phyloP scores from a whole-genome alignment of 2,329 filamentous ascomycete species.

The Endothia cerciana region DNA sequence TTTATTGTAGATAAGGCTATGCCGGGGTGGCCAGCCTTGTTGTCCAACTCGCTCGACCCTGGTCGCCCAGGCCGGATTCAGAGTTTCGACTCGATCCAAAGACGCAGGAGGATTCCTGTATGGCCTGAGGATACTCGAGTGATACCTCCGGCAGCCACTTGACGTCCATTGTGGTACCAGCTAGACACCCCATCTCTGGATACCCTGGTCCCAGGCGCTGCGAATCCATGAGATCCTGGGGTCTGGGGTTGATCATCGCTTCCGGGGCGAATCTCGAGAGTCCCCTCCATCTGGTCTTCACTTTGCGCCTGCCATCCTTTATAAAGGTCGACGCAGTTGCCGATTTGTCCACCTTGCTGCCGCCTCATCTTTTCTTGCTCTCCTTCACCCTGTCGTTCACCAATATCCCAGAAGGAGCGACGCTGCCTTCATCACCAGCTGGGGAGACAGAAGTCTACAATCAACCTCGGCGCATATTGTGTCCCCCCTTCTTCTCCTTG shows the following conservation, averaged over 20 bases:
- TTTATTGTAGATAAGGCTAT: not conserved
- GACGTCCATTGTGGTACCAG: not conserved
- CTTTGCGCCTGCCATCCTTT: not conserved
- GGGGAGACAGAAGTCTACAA: not conserved
- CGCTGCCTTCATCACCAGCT: not conserved
- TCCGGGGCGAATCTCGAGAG: conserved; percentile 8
- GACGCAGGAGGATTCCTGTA: not conserved
- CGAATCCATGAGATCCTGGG: not conserved
- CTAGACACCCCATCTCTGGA: not conserved
- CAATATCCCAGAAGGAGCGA: not conserved
- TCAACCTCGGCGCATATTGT: not conserved
- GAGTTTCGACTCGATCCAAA: not conserved
- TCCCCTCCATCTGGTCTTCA: not conserved
- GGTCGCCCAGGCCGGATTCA: not conserved
- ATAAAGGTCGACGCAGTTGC: conserved; percentile 1
- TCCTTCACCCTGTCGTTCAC: not conserved
- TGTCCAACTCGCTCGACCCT: not conserved
- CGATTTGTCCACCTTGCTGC: not conserved
- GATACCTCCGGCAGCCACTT: conserved; percentile 6
- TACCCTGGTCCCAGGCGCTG: not conserved
- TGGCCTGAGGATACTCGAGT: not conserved
- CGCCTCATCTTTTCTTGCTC: not conserved
- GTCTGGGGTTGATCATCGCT: not conserved
- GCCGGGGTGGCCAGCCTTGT: not conserved
- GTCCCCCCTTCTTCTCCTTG: not conserved